Evolutionary conservation across 805 yeast species (phyloP).

Genomic region (Kuraishia borneana): DNA sequence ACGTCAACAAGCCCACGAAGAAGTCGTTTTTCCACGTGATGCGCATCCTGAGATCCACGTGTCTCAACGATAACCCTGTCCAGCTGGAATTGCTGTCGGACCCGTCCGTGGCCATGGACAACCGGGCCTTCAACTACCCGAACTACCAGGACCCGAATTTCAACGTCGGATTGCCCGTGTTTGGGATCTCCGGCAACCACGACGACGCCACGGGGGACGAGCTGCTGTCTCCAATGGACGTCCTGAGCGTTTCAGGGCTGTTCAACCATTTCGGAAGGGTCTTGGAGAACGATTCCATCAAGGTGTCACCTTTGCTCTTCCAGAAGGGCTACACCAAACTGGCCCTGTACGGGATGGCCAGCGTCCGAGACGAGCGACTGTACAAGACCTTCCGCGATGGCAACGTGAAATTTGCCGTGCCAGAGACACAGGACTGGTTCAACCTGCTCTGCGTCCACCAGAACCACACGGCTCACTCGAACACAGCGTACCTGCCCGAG

Average conservation of each 20-base stretch:
- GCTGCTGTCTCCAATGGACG: constrained; percentile 74
- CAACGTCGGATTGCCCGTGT: constrained; percentile 81
- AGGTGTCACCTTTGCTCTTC: constrained; percentile 64
- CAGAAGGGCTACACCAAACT: constrained; percentile 75
- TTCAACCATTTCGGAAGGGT: constrained; percentile 87
- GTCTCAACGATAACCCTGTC: constrained; percentile 83
- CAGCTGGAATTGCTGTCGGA: constrained; percentile 77
- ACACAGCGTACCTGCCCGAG: constrained; percentile 79
- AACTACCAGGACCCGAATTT: constrained; percentile 88
- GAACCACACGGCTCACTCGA: constrained; percentile 74
- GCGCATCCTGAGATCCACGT: constrained; percentile 52
- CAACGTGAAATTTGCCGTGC: constrained; percentile 67
- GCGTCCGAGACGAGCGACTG: constrained; percentile 81
- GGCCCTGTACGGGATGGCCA: constrained; percentile 83
- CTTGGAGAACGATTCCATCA: constrained; percentile 61
- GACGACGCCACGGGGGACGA: constrained; percentile 92
- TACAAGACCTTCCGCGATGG: constrained; percentile 75
- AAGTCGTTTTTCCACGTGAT: constrained; percentile 79
- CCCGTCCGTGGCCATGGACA: constrained; percentile 51
- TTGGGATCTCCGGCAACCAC: constrained; percentile 92
- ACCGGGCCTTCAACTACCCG: constrained; percentile 50
- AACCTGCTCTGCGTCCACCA: constrained; percentile 84
- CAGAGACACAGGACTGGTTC: constrained; percentile 64
- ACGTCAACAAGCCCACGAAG: constrained; percentile 79
- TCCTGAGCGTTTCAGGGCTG: constrained; percentile 70